Percentiles rank a stretch among this genome's conserved stretches.
Evolutionary conservation across 257 asterid species (phyloP).

Genomic region (Plantago major): DNA sequence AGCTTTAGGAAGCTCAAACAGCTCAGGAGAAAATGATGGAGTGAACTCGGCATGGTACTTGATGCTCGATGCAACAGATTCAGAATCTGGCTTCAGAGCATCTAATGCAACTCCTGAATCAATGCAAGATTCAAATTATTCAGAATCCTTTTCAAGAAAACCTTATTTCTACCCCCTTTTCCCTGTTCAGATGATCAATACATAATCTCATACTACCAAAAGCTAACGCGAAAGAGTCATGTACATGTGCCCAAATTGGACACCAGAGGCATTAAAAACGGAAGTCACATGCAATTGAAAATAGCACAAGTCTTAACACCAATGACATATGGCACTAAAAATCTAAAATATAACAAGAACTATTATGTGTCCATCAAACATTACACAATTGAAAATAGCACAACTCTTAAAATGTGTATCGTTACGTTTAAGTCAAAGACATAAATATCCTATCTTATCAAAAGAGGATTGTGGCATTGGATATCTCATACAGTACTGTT

Average conservation of each 20-base stretch:
- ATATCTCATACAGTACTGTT: background rate
- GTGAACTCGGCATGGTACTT: slow-evolving; percentile 62
- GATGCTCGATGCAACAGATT: slow-evolving; percentile 51
- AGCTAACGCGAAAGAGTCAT: background rate
- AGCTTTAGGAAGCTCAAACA: slow-evolving; percentile 48
- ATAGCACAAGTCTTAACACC: no score
- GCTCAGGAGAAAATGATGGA: slow-evolving; percentile 49
- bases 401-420: no score
- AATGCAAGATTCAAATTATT: background rate
- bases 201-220: background rate
- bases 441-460: no score
- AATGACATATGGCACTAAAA: no score
- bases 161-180: background rate
- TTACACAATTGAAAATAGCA: no score
- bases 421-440: background rate
- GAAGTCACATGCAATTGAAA: no score
- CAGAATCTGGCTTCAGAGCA: slow-evolving; percentile 43
- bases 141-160: background rate
- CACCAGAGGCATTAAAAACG: no score
- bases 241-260: no score
- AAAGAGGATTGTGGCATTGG: no score
- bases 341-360: no score
- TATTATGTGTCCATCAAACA: no score
- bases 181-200: background rate
- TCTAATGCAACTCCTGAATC: slow-evolving; percentile 33